Evolutionary conservation across 371 early-diverging fungal species (phyloP).

Genomic region (Nematocida ironsii): DNA sequence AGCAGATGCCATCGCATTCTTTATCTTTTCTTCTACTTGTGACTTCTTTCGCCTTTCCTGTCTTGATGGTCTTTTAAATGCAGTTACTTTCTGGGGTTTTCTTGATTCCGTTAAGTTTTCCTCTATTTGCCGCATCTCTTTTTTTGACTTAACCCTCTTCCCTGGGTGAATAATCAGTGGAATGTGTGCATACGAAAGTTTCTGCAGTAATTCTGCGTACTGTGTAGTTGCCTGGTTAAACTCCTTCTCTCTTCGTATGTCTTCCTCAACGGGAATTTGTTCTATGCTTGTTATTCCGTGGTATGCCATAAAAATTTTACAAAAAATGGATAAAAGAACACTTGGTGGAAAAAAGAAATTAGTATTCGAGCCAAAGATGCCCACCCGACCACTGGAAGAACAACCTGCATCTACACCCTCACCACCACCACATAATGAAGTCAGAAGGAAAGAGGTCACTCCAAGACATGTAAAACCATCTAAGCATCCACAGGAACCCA

Average conservation of each 20-base stretch:
- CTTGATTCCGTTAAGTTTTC: slow-evolving; percentile 20
- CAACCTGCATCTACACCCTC: neutral
- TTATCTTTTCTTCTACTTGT: slow-evolving; percentile 49
- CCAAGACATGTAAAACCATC: neutral
- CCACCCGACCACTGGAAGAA: neutral
- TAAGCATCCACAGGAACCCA: neutral
- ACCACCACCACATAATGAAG: neutral
- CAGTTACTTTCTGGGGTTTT: slow-evolving; percentile 34
- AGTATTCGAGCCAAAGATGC: slow-evolving; percentile 51
- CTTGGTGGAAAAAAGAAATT: slow-evolving; percentile 40
- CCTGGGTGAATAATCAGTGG: slow-evolving; percentile 48
- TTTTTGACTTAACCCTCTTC: slow-evolving; percentile 52
- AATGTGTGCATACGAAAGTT: neutral
- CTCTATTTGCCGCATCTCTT: slow-evolving; percentile 52
- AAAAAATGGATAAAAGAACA: slow-evolving; percentile 32
- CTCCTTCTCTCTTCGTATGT: slow-evolving; percentile 31
- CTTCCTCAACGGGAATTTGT: slow-evolving; percentile 27
- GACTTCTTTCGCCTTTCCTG: slow-evolving; percentile 43
- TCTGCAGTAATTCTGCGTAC: neutral
- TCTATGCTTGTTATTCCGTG: slow-evolving; percentile 5
- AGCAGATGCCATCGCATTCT: neutral
- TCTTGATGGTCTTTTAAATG: neutral
- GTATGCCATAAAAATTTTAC: slow-evolving; percentile 46
- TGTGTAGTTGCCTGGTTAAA: slow-evolving; percentile 7
- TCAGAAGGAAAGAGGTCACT: neutral